These are phyloP conservation scores for Neophaeococcomyces aloes DNA, from an alignment of 2,329 filamentous ascomycete species.

Conservation along the genomic window DNA sequence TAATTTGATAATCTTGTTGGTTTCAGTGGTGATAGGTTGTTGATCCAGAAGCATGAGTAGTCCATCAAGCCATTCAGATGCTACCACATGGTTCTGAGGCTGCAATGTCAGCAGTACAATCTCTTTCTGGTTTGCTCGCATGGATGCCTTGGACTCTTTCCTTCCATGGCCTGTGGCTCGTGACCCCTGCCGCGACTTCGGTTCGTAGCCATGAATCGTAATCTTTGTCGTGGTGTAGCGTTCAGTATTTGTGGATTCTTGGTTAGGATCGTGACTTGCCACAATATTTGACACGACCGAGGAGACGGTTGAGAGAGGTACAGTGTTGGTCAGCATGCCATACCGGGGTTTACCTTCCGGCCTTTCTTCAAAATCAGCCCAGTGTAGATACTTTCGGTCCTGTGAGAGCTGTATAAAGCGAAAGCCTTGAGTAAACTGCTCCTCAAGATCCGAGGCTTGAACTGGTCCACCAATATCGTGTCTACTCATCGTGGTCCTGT, in stretches of 20 bases:
- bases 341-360: constrained; percentile 48
- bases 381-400: constrained; percentile 82
- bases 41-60: constrained; percentile 91
- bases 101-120: constrained; percentile 70
- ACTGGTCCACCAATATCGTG: constrained; percentile 19
- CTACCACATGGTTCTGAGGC: constrained; percentile 67
- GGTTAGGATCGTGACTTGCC: constrained; percentile 35
- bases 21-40: constrained; percentile 92
- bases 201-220: constrained; percentile 68
- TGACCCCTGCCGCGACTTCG: constrained; percentile 22
- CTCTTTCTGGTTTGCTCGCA: constrained; percentile 44
- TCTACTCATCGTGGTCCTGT: constrained; percentile 41
- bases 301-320: constrained; percentile 78
- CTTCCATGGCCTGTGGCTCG: constrained; percentile 26
- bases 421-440: constrained; percentile 46
- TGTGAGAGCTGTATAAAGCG: constrained; percentile 81
- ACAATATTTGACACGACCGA: constrained; percentile 89
- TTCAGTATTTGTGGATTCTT: constrained; percentile 34
- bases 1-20: constrained; percentile 74
- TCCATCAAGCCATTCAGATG: constrained; percentile 94
- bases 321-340: constrained; percentile 26
- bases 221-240: constrained; percentile 62
- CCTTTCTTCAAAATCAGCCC: constrained; percentile 67
- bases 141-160: constrained; percentile 21
- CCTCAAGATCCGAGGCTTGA: constrained; percentile 5